Conservation (phyloP, 2,329 filamentous ascomycete species). For the Ascochyta fabae region DNA sequence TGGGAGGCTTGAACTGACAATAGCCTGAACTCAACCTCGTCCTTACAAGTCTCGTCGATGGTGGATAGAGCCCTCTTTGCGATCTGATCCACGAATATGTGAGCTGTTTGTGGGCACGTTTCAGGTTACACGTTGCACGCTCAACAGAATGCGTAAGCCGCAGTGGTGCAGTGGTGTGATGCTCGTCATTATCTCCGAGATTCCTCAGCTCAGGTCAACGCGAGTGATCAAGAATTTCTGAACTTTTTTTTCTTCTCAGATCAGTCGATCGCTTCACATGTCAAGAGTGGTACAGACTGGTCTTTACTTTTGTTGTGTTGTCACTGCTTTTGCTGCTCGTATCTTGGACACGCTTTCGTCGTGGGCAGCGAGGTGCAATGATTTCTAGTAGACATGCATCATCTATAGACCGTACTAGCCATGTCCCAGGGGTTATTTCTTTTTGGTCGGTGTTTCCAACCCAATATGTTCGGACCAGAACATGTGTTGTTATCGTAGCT, state of each 20-base stretch:
- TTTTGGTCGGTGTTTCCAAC: neutral
- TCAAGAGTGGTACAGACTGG: neutral
- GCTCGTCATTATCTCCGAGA: conserved; percentile 15
- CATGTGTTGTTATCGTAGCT: neutral
- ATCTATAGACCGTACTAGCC: neutral
- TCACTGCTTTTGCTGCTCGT: neutral
- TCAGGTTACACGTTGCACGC: conserved; percentile 2
- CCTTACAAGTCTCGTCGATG: neutral
- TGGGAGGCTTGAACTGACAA: neutral
- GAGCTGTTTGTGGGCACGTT: neutral
- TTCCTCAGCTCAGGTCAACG: neutral
- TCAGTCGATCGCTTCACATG: neutral
- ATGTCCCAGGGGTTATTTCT: neutral
- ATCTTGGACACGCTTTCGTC: neutral
- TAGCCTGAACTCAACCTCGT: neutral
- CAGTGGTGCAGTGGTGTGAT: conserved; percentile 24
- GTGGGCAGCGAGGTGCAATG: neutral
- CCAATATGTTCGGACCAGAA: neutral
- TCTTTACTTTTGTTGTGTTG: neutral
- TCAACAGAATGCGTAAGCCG: conserved; percentile 8
- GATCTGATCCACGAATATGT: neutral
- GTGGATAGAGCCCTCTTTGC: neutral
- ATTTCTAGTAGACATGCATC: neutral
- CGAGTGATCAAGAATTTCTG: neutral
- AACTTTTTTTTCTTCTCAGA: too few relatives aligned